Evolutionary conservation across 495 filamentous ascomycete species (phyloP).

Genomic region (Thozetella sp.): DNA sequence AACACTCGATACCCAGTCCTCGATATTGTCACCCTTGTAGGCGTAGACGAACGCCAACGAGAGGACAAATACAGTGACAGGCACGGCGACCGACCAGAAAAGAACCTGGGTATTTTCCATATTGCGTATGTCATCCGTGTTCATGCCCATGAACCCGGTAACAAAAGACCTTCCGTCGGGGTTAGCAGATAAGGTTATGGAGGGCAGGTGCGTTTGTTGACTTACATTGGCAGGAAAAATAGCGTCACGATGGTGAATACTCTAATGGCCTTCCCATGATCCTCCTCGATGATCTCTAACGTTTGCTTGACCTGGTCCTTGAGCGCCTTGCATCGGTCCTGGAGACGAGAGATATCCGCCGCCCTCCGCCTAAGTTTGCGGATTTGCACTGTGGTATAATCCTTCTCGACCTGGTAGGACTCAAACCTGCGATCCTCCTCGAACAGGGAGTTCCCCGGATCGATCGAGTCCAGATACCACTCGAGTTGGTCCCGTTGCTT

Average conservation of each 20-base stretch:
- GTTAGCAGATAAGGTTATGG: background rate
- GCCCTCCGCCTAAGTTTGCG: background rate
- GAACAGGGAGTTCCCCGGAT: background rate
- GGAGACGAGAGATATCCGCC: slow-evolving; percentile 1
- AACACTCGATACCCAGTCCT: background rate
- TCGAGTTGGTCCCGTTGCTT: slow-evolving; percentile 3
- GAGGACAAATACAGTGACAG: slow-evolving; percentile 6
- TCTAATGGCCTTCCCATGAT: slow-evolving; percentile 21
- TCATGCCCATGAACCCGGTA: slow-evolving; percentile 28
- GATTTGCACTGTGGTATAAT: background rate
- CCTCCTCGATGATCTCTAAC: slow-evolving; percentile 4
- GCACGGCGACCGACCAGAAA: slow-evolving; percentile 35
- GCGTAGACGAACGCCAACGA: background rate
- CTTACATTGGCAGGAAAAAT: slow-evolving; percentile 11
- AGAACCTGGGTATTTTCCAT: slow-evolving; percentile 30
- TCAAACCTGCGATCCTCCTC: background rate
- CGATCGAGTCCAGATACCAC: background rate
- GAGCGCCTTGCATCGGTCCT: slow-evolving; percentile 3
- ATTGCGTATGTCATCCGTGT: slow-evolving; percentile 37
- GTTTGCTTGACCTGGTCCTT: slow-evolving; percentile 7
- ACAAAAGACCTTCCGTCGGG: background rate
- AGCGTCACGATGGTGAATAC: slow-evolving; percentile 32
- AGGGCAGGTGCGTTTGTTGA: too few species aligned
- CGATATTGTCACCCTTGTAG: slow-evolving; percentile 4
- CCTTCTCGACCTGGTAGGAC: background rate